These are phyloP conservation scores for Xylaria flabelliformis DNA, from an alignment of 495 filamentous ascomycete genomes.

Conservation along the genomic window DNA sequence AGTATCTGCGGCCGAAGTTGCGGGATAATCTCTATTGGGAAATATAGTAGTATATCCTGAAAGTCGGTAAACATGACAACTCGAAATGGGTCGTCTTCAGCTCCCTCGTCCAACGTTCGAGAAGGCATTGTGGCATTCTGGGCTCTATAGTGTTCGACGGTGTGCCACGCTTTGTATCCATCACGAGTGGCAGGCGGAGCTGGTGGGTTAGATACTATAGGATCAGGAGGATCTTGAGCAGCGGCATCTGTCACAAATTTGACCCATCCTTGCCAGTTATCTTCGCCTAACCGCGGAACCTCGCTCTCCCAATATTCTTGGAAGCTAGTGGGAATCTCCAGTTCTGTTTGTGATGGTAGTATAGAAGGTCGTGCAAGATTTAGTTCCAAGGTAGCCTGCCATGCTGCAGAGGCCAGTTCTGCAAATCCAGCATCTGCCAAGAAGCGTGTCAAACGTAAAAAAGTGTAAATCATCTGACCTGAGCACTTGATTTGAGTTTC, in stretches of 20 bases:
- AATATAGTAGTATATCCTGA: slow-evolving; percentile 62
- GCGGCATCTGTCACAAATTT: slow-evolving; percentile 50
- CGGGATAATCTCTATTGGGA: slow-evolving; percentile 47
- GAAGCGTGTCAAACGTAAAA: slow-evolving; percentile 75
- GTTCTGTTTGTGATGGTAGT: slow-evolving; percentile 34
- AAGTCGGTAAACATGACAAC: slow-evolving; percentile 83
- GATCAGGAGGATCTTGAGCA: slow-evolving; percentile 46
- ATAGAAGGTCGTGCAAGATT: slow-evolving; percentile 63
- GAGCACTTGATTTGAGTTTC: slow-evolving; percentile 41
- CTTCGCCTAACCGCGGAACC: slow-evolving; percentile 78
- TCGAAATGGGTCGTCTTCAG: slow-evolving; percentile 78
- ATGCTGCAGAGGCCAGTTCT: slow-evolving; percentile 79
- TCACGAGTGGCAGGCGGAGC: slow-evolving; percentile 41
- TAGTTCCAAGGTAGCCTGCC: slow-evolving; percentile 85
- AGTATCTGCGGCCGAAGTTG: slow-evolving; percentile 56
- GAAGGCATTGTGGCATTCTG: slow-evolving; percentile 64
- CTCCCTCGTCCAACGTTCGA: slow-evolving; percentile 66
- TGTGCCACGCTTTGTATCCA: slow-evolving; percentile 64
- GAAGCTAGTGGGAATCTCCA: slow-evolving; percentile 55
- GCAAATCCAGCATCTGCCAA: slow-evolving; percentile 78
- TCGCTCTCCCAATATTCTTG: slow-evolving; percentile 88
- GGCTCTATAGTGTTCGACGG: slow-evolving; percentile 60
- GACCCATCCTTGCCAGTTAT: slow-evolving; percentile 72
- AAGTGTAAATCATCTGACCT: slow-evolving; percentile 69
- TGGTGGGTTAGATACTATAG: slow-evolving; percentile 33